phyloP scores from a whole-genome alignment of 2,329 filamentous ascomycete species.

The Gremmenia infestans region DNA sequence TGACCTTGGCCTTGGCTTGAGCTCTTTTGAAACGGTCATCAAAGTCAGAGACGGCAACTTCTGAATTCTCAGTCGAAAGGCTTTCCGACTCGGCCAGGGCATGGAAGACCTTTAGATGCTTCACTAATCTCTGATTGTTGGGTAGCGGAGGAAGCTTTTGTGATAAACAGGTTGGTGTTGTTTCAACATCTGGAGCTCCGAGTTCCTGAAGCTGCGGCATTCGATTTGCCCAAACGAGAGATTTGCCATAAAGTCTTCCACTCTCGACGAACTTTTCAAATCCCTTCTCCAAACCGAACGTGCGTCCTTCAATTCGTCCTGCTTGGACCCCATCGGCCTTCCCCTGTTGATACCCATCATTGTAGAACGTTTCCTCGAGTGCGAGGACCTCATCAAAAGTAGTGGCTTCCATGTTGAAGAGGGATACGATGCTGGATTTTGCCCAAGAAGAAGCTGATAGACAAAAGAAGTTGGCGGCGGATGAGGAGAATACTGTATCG shows the following conservation, averaged over 20 bases:
- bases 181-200: not conserved
- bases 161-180: not conserved
- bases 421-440: not conserved
- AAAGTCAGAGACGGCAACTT: slow-evolving; percentile 85
- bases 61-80: slow-evolving; percentile 74
- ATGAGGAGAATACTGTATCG: not conserved
- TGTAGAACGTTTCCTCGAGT: slow-evolving; percentile 68
- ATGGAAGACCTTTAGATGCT: slow-evolving; percentile 71
- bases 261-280: slow-evolving; percentile 87
- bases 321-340: slow-evolving; percentile 68
- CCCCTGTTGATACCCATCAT: slow-evolving; percentile 74
- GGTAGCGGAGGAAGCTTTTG: slow-evolving; percentile 41
- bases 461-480: not conserved
- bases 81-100: slow-evolving; percentile 75
- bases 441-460: not conserved
- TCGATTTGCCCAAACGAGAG: slow-evolving; percentile 78
- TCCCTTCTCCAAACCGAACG: slow-evolving; percentile 86
- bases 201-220: slow-evolving; percentile 36
- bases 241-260: slow-evolving; percentile 72
- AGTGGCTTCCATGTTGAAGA: slow-evolving; percentile 19
- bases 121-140: slow-evolving; percentile 62
- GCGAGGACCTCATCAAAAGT: slow-evolving; percentile 44
- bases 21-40: slow-evolving; percentile 85
- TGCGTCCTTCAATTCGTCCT: slow-evolving; percentile 81
- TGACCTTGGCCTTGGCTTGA: slow-evolving; percentile 76